phyloP scores from a whole-genome alignment of 179 eudicot species.

The Actinidia arguta region DNA sequence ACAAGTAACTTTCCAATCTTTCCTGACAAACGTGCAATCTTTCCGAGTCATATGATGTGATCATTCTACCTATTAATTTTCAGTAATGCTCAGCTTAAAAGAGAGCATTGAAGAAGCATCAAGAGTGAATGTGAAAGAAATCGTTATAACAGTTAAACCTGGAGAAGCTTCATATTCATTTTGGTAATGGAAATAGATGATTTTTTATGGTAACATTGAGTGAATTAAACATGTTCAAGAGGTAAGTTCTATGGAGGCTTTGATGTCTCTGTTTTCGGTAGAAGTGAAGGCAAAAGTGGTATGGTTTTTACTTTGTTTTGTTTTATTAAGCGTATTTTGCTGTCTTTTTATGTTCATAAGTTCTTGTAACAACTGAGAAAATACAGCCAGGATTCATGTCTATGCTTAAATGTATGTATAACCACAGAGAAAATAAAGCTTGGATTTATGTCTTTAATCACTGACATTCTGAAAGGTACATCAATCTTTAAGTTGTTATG shows the following conservation, averaged over 20 bases:
- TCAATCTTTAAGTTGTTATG: too few species aligned
- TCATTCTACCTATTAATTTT: background rate
- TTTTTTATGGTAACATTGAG: background rate
- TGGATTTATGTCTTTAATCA: slow-evolving; percentile 54
- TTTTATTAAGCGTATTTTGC: background rate
- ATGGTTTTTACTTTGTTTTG: background rate
- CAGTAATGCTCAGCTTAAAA: slow-evolving; percentile 78
- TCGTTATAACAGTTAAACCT: slow-evolving; percentile 76
- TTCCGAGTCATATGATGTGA: background rate
- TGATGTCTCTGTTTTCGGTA: slow-evolving; percentile 71
- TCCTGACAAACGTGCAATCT: background rate
- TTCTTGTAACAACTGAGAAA: slow-evolving; percentile 33
- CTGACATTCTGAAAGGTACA: slow-evolving; percentile 34
- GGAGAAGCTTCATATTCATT: slow-evolving; percentile 15
- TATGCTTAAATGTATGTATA: too few species aligned
- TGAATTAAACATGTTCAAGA: slow-evolving; percentile 55
- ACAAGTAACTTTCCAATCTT: background rate
- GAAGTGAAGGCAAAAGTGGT: slow-evolving; percentile 36
- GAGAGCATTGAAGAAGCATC: slow-evolving; percentile 65
- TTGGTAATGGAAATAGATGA: slow-evolving; percentile 9
- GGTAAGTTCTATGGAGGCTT: slow-evolving; percentile 86
- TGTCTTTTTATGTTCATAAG: background rate
- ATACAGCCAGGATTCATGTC: slow-evolving; percentile 41
- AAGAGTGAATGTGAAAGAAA: slow-evolving; percentile 83
- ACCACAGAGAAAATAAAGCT: too few species aligned